Evolutionary conservation across 768 basidiomycete species (phyloP).

Genomic region (Boletus fagicola): DNA sequence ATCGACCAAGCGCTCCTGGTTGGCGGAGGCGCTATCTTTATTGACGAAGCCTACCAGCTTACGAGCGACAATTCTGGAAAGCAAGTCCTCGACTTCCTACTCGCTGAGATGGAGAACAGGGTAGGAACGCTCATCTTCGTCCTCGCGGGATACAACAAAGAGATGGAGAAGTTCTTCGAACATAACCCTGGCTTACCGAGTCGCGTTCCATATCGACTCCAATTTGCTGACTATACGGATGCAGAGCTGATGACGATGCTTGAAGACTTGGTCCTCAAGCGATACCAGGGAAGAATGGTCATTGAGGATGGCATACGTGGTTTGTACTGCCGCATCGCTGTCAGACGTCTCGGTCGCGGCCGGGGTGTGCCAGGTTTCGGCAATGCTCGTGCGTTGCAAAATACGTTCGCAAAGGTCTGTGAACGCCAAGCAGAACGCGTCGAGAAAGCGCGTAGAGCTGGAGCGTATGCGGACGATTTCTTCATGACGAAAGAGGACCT

Average conservation of each 20-base stretch:
- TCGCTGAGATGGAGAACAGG: constrained; percentile 75
- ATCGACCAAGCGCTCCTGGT: constrained; percentile 45
- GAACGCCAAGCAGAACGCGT: constrained; percentile 57
- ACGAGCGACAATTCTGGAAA: constrained; percentile 45
- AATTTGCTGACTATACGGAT: constrained; percentile 63
- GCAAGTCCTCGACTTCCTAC: constrained; percentile 64
- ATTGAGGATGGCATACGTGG: constrained; percentile 55
- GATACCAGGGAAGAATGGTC: constrained; percentile 49
- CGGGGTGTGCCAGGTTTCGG: constrained; percentile 53
- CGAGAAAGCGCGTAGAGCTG: constrained; percentile 38
- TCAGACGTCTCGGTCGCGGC: constrained; percentile 15
- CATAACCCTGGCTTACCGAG: constrained; percentile 69
- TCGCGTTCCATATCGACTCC: constrained; percentile 61
- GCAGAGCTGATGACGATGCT: constrained; percentile 56
- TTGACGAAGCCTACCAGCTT: constrained; percentile 74
- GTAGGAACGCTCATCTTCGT: constrained; percentile 65
- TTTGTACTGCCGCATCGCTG: constrained; percentile 45
- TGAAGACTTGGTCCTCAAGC: constrained; percentile 44
- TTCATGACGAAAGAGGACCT: constrained; percentile 52
- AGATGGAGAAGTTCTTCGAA: constrained; percentile 79
- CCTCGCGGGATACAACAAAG: constrained; percentile 64
- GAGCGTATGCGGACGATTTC: constrained; percentile 47
- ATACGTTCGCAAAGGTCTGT: constrained; percentile 44
- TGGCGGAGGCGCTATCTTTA: constrained; percentile 65
- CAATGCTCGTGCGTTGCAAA: constrained; percentile 62